These are phyloP conservation scores for Tephrocybe sp. DNA, from an alignment of 768 basidiomycete species.

Conservation along the genomic window DNA sequence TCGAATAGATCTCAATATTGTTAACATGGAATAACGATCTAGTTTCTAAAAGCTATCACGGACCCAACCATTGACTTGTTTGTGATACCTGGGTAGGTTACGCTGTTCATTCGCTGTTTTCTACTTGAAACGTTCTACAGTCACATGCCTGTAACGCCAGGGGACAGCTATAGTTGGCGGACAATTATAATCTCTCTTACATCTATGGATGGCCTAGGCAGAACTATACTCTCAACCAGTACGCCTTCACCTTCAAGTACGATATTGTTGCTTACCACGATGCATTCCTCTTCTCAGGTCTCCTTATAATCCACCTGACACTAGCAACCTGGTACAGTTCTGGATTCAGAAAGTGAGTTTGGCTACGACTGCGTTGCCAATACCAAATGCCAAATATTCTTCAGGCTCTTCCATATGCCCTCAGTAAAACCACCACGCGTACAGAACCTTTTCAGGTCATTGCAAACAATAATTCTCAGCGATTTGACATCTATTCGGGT, in stretches of 20 bases:
- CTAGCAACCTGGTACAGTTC: constrained; percentile 55
- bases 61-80: constrained; percentile 36
- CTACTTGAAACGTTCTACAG: neutral
- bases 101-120: neutral
- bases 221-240: constrained; percentile 67
- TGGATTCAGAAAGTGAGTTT: constrained; percentile 43
- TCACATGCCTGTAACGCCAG: neutral
- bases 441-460: constrained; percentile 58
- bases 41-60: constrained; percentile 76
- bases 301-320: constrained; percentile 50
- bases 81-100: neutral
- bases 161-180: constrained; percentile 31
- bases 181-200: constrained; percentile 57
- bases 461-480: constrained; percentile 57
- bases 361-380: constrained; percentile 10
- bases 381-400: neutral
- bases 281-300: constrained; percentile 29
- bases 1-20: neutral
- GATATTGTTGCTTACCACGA: neutral
- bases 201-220: constrained; percentile 71
- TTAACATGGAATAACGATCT: neutral
- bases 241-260: constrained; percentile 10
- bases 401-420: constrained; percentile 51
- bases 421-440: constrained; percentile 61
- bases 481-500: constrained; percentile 66